These are phyloP conservation scores for Pythium chondricola DNA, from an alignment of 352 stramenopile genomes.

Conservation along the genomic window DNA sequence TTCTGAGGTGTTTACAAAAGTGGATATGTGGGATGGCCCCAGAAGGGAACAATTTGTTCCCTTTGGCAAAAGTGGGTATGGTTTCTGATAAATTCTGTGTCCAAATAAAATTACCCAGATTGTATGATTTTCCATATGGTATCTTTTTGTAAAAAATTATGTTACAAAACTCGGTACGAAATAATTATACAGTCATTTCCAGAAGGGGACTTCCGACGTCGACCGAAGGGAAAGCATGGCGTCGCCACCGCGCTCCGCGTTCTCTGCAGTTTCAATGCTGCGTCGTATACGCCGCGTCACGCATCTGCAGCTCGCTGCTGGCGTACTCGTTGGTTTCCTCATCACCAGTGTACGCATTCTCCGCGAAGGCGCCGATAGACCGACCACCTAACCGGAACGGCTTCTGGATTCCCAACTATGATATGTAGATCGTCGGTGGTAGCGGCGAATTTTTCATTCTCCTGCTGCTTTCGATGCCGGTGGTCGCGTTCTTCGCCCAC, in stretches of 20 bases:
- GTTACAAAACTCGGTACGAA: too few relatives aligned
- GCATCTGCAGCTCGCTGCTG: background rate
- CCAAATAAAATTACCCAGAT: too few relatives aligned
- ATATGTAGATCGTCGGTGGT: conserved; percentile 1
- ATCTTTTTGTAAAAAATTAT: too few relatives aligned
- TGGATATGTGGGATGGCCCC: too few relatives aligned
- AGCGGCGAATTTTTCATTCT: conserved; percentile 15
- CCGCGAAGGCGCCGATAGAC: background rate
- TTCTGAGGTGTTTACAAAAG: too few relatives aligned
- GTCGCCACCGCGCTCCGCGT: background rate
- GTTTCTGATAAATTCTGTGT: too few relatives aligned
- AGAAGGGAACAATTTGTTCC: too few relatives aligned
- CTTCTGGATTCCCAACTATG: background rate
- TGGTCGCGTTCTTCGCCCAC: conserved; percentile 10
- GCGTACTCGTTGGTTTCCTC: background rate
- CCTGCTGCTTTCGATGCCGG: conserved; percentile 8
- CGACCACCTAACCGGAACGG: background rate
- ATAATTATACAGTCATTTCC: background rate
- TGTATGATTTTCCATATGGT: too few relatives aligned
- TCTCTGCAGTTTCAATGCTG: conserved; percentile 5
- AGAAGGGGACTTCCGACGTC: background rate
- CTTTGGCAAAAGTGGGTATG: too few relatives aligned
- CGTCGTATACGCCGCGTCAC: conserved; percentile 4
- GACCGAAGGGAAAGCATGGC: too few relatives aligned
- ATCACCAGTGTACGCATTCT: conserved; percentile 1